These are phyloP conservation scores for Cyphellophora attinorum DNA, from an alignment of 2,329 filamentous ascomycete genomes.

Conservation along the genomic window DNA sequence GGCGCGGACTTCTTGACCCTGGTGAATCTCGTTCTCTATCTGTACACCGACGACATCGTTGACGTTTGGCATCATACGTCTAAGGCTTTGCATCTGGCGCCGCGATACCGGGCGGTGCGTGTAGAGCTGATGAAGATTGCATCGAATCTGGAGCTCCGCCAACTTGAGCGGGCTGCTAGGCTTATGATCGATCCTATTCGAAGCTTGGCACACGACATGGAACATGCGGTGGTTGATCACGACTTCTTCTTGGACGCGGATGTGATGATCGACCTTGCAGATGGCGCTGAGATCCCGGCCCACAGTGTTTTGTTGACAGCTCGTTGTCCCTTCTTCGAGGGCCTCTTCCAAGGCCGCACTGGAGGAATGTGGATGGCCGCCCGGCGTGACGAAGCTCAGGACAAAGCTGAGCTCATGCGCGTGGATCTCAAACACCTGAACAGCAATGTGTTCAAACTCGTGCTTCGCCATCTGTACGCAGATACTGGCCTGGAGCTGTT, in stretches of 20 bases:
- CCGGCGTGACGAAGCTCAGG: slow-evolving; percentile 44
- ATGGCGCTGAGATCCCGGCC: slow-evolving; percentile 55
- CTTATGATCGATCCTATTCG: slow-evolving; percentile 58
- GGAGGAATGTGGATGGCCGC: slow-evolving; percentile 72
- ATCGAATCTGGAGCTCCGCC: slow-evolving; percentile 57
- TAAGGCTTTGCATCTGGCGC: slow-evolving; percentile 54
- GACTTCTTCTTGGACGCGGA: slow-evolving; percentile 72
- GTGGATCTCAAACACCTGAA: slow-evolving; percentile 79
- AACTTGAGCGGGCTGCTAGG: slow-evolving; percentile 67
- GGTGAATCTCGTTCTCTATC: slow-evolving; percentile 67
- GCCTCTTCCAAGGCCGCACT: slow-evolving; percentile 80
- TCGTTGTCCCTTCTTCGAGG: slow-evolving; percentile 85
- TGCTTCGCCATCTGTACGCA: slow-evolving; percentile 72
- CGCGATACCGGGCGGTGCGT: slow-evolving; percentile 69
- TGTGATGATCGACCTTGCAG: slow-evolving; percentile 67
- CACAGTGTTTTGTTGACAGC: slow-evolving; percentile 74
- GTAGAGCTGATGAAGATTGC: slow-evolving; percentile 82
- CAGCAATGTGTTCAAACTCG: slow-evolving; percentile 62
- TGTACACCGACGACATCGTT: slow-evolving; percentile 70
- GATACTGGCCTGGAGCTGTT: slow-evolving; percentile 76
- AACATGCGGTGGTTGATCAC: slow-evolving; percentile 56
- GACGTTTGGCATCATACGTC: slow-evolving; percentile 79
- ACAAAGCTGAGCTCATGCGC: slow-evolving; percentile 44
- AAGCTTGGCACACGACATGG: slow-evolving; percentile 61
- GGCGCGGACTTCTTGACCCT: slow-evolving; percentile 68